Conservation (phyloP, 306 rosid genomes). For the Lupinus albus region DNA sequence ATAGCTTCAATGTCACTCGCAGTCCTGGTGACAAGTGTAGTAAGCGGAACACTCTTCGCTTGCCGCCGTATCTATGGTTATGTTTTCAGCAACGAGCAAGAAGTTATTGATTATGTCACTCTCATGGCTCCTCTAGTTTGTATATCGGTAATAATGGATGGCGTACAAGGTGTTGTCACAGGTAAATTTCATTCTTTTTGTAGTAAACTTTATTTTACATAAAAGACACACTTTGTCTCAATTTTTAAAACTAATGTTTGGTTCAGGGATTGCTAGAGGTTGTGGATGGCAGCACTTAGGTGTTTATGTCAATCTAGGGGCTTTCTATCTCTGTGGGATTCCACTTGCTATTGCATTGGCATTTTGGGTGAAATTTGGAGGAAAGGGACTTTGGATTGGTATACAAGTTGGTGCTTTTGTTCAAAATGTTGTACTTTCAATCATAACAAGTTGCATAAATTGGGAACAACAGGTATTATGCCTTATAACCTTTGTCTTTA, state of each 20-base stretch:
- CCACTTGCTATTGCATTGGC: conserved; percentile 62
- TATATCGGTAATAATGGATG: conserved; percentile 56
- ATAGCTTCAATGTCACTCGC: conserved; percentile 51
- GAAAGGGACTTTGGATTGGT: conserved; percentile 78
- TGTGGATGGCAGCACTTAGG: conserved; percentile 83
- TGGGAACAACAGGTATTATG: conserved; percentile 67
- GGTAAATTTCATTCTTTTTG: conserved; percentile 46
- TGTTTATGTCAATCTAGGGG: conserved; percentile 68
- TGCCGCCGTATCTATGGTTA: conserved; percentile 61
- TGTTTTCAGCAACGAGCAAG: conserved; percentile 62
- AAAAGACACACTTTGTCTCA: neutral
- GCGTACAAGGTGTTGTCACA: conserved; percentile 64
- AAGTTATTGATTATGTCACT: conserved; percentile 70
- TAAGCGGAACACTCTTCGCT: conserved; percentile 49
- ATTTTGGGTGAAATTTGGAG: conserved; percentile 55
- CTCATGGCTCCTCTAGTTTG: conserved; percentile 69
- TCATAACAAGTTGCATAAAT: conserved; percentile 53
- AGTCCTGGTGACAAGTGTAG: conserved; percentile 45
- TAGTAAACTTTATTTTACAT: neutral
- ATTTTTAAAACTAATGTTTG: neutral
- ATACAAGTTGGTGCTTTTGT: conserved; percentile 61
- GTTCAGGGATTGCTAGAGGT: conserved; percentile 68
- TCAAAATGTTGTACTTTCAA: conserved; percentile 50
- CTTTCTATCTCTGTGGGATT: conserved; percentile 76
- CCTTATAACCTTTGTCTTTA: conserved; percentile 9